These are phyloP conservation scores for Aegilops bicornis DNA, from an alignment of 176 grass and related monocot species.

Conservation along the genomic window DNA sequence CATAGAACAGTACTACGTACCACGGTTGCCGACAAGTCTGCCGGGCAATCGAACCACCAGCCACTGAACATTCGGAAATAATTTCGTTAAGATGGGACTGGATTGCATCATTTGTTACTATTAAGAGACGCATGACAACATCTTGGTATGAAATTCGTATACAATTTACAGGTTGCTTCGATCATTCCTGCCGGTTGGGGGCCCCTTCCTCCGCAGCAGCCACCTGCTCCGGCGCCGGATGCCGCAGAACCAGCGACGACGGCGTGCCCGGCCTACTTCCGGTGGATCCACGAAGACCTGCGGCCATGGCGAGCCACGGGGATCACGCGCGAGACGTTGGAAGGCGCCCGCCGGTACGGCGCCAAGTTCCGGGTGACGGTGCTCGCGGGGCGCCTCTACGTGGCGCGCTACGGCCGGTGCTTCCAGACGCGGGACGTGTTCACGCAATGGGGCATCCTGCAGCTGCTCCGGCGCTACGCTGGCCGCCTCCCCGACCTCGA, in stretches of 20 bases:
- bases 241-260: background rate
- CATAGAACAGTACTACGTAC: background rate
- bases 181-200: conserved; percentile 6
- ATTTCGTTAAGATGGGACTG: background rate
- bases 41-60: background rate
- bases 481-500: conserved; percentile 61
- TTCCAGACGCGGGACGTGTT: conserved; percentile 51
- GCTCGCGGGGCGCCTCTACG: conserved; percentile 35
- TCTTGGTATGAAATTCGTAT: background rate
- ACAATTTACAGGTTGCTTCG: conserved; percentile 1
- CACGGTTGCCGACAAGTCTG: background rate
- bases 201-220: background rate
- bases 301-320: conserved; percentile 30
- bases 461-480: conserved; percentile 56
- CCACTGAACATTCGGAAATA: background rate
- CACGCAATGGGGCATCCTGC: conserved; percentile 63
- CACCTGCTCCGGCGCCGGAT: background rate
- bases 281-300: conserved; percentile 74
- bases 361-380: conserved; percentile 52
- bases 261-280: conserved; percentile 57
- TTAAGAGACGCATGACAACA: background rate
- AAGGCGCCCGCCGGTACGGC: conserved; percentile 27
- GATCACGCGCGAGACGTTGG: conserved; percentile 36
- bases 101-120: background rate
- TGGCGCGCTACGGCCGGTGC: conserved; percentile 34